A percentile compares a stretch with the other conserved stretches of the same genome.
Evolutionary conservation across 2,329 filamentous ascomycete genomes (phyloP).

Genomic region (Fusarium sp.): DNA sequence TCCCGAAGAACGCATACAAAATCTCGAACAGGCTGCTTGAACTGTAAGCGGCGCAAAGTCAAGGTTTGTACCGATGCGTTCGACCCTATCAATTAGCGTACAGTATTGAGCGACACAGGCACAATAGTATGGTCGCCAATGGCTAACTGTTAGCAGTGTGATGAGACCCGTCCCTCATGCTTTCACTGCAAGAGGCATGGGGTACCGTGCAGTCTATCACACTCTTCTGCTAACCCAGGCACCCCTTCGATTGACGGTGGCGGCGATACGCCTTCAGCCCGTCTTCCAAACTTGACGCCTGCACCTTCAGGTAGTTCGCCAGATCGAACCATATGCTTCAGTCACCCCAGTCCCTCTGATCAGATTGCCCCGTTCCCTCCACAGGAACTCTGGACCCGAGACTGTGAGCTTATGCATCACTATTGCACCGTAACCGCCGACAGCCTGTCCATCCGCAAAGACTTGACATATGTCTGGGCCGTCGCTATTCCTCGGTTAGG

Average conservation of each 20-base stretch:
- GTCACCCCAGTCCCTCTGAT: conserved; percentile 25
- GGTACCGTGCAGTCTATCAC: conserved; percentile 44
- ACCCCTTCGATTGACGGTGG: conserved; percentile 1
- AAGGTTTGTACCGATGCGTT: conserved; percentile 40
- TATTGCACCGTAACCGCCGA: conserved; percentile 42
- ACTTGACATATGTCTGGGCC: conserved; percentile 43
- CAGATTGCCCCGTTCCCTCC: conserved; percentile 40
- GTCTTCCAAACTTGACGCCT: conserved; percentile 28
- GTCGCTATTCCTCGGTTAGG: conserved; percentile 41
- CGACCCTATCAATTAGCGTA: not conserved
- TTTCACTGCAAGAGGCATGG: conserved; percentile 46
- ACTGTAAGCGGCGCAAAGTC: conserved; percentile 48
- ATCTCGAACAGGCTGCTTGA: conserved; percentile 46
- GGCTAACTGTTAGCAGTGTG: conserved; percentile 34
- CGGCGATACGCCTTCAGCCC: not conserved
- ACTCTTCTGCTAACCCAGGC: not conserved
- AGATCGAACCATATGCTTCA: conserved; percentile 2
- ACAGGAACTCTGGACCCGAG: conserved; percentile 35
- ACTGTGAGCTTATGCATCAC: conserved; percentile 47
- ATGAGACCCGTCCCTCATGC: conserved; percentile 44
- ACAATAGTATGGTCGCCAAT: not conserved
- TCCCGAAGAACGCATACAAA: conserved; percentile 47
- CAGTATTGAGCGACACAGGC: not conserved
- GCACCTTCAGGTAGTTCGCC: conserved; percentile 18
- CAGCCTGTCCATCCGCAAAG: conserved; percentile 35